Conservation (phyloP, 331 rosid species). For the Malus hybrid region DNA sequence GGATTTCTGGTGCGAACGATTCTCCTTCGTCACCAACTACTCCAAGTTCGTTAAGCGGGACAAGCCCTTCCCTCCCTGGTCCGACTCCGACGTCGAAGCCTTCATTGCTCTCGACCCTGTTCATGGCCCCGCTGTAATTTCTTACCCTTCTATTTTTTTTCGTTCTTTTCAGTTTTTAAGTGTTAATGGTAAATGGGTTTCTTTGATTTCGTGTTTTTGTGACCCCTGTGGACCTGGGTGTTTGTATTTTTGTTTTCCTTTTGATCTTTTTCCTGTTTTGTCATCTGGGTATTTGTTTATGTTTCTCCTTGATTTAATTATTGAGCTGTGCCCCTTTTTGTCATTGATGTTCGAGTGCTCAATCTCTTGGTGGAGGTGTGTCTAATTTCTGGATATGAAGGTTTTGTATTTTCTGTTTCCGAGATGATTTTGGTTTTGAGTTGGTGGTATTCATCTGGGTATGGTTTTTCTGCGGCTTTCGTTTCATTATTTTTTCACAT, state of each 20-base stretch:
- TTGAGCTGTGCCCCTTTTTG: background rate
- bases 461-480: background rate
- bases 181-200: background rate
- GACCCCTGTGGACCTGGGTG: background rate
- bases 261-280: background rate
- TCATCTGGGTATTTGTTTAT: conserved; percentile 1
- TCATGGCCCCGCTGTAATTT: conserved; percentile 63
- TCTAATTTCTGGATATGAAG: background rate
- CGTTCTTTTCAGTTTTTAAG: background rate
- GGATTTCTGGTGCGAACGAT: conserved; percentile 63
- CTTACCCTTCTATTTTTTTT: background rate
- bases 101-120: conserved; percentile 75
- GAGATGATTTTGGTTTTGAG: background rate
- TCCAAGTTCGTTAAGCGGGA: conserved; percentile 50
- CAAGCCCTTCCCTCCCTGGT: conserved; percentile 58
- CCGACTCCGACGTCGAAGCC: conserved; percentile 58
- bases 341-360: too few species aligned
- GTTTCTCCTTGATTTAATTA: background rate
- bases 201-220: background rate
- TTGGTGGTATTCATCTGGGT: background rate
- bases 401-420: background rate
- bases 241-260: background rate
- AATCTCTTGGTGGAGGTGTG: too few species aligned
- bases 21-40: conserved; percentile 53
- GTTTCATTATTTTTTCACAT: background rate